A percentile compares a stretch with the other conserved stretches of the same genome.
These are phyloP conservation scores for Lupinus albus DNA, from an alignment of 306 rosid species.

Conservation along the genomic window DNA sequence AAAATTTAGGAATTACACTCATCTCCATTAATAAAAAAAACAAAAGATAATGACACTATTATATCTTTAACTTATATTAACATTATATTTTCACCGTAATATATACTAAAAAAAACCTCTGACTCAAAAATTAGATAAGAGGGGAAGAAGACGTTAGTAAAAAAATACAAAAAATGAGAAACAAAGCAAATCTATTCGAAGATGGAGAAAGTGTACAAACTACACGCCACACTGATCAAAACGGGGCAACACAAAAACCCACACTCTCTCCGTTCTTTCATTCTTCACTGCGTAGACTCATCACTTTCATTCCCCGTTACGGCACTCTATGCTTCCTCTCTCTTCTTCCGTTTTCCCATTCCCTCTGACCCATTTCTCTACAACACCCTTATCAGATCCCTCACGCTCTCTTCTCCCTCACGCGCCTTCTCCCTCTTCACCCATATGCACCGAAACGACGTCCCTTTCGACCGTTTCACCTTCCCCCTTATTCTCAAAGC, in stretches of 20 bases:
- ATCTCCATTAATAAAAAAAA: too few species aligned
- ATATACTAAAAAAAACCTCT: too few species aligned
- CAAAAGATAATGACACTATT: too few species aligned
- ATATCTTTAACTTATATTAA: too few species aligned
- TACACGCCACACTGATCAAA: slow-evolving; percentile 58
- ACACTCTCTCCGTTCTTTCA: slow-evolving; percentile 45
- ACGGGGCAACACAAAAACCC: slow-evolving; percentile 46
- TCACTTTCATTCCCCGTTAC: slow-evolving; percentile 41
- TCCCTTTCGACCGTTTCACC: slow-evolving; percentile 57
- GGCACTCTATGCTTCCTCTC: slow-evolving; percentile 49
- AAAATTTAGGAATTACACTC: too few species aligned
- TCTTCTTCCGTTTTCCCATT: slow-evolving; percentile 45
- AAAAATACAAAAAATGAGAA: background rate
- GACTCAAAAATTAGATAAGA: too few species aligned
- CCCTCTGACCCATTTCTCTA: slow-evolving; percentile 47
- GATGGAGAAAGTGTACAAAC: slow-evolving; percentile 53
- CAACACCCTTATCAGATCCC: slow-evolving; percentile 53
- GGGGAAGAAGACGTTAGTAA: too few species aligned
- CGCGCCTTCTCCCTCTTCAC: slow-evolving; percentile 47
- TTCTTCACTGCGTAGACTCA: slow-evolving; percentile 43
- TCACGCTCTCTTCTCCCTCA: slow-evolving; percentile 47
- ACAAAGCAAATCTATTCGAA: background rate
- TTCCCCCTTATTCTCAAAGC: slow-evolving; percentile 63
- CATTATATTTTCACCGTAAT: too few species aligned
- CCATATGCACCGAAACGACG: slow-evolving; percentile 50